These are phyloP conservation scores for Papilionanthe hybrid DNA, from an alignment of 116 monocot genomes.

Conservation along the genomic window DNA sequence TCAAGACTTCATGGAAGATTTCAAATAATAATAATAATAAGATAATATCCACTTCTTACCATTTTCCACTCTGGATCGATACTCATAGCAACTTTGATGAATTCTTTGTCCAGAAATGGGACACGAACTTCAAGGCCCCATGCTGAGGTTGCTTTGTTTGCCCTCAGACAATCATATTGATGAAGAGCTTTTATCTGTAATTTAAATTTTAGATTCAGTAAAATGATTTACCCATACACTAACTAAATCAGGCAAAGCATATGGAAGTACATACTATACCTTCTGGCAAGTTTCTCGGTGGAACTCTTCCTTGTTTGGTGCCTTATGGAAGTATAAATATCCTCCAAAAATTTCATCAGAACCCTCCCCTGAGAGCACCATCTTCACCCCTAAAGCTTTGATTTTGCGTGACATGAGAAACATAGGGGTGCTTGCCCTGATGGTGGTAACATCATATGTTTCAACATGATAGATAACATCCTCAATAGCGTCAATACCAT, in stretches of 20 bases:
- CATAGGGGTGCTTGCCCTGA: conserved; percentile 95
- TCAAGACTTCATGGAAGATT: neutral
- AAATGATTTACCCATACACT: neutral
- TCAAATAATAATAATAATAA: neutral
- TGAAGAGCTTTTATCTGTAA: conserved; percentile 69
- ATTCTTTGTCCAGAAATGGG: conserved; percentile 82
- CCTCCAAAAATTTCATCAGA: conserved; percentile 93
- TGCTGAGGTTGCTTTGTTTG: conserved; percentile 80
- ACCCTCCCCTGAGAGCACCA: conserved; percentile 96
- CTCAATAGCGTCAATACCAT: conserved; percentile 79
- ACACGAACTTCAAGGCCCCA: conserved; percentile 90
- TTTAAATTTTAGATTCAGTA: neutral
- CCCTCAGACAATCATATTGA: conserved; percentile 90
- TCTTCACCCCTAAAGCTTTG: conserved; percentile 87
- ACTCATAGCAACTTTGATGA: conserved; percentile 81
- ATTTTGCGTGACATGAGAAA: conserved; percentile 95
- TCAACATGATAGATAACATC: conserved; percentile 91
- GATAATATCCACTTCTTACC: conserved; percentile 20
- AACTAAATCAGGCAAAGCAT: too few species aligned
- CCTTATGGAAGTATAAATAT: conserved; percentile 94
- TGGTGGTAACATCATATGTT: conserved; percentile 85
- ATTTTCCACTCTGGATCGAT: conserved; percentile 92
- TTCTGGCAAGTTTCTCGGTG: conserved; percentile 61
- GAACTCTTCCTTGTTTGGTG: conserved; percentile 89
- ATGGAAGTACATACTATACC: conserved; percentile 22